Evolutionary conservation across 768 basidiomycete genomes (phyloP), one percentile per base, ranked within the genome.

Genomic region (Podaxis sp.): DNA sequence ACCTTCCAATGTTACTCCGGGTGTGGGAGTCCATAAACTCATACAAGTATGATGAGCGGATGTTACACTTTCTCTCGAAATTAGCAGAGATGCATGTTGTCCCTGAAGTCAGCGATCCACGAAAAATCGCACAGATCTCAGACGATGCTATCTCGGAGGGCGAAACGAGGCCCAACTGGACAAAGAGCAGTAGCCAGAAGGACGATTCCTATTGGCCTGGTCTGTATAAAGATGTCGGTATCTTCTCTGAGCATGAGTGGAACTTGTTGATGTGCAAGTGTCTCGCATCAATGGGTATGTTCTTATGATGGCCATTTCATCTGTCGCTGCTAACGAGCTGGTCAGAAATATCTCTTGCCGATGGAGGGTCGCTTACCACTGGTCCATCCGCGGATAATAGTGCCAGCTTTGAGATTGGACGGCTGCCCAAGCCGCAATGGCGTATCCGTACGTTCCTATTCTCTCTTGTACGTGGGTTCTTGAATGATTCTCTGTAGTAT

Each of bases 11-110:
- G 82, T 79, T 94, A 57, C 91, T 95, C 76, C 86, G 89, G 57
- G 68, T 93, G 50, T 95, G 93, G 91, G 88, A 91, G 73, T 89
- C 91, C 11, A 78, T 95, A 68, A 93, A 94, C 75, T 92, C 91
- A 60, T 91, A 91, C 71, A 83, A 88, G 73, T 95, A 87, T 76
- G 93, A 95, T 78, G 93, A 93, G 68, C 83, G 93, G 71, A 92
- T 93, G 85, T 79, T 95, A 63, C 83, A 91, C 59, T 89, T 96
- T 70, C 81, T 95, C 62, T 80, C 91, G 28, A 82, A 82, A 66
- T 79, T 96, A 50, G 77, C 88, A 57, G 89, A 93, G 71, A 79
- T 88, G 74, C 94, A 96, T 75, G 81, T 91, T 63, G 87, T 90
- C 66, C 87, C 93, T 55, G 78, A 82, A 44, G 73, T 84, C 72